Evolutionary conservation across 495 filamentous ascomycete genomes (phyloP).

Genomic region (Aspergillus homomorphus): DNA sequence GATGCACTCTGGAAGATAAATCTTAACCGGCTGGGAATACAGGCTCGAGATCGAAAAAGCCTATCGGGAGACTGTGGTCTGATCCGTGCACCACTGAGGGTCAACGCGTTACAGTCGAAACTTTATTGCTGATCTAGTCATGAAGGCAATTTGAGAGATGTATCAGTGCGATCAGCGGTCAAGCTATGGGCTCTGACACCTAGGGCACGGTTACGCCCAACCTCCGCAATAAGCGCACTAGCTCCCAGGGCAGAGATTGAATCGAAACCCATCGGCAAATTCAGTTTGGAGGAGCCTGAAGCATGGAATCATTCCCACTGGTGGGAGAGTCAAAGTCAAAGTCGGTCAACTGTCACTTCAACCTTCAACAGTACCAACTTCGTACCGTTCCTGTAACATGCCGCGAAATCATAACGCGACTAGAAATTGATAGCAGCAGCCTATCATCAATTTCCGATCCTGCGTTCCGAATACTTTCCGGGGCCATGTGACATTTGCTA

Average conservation of each 20-base stretch:
- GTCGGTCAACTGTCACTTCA: background rate
- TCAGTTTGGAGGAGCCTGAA: conserved; percentile 4
- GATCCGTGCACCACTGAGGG: conserved; percentile 1
- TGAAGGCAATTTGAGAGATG: background rate
- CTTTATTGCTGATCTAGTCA: background rate
- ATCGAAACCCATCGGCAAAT: conserved; percentile 6
- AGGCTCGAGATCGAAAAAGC: background rate
- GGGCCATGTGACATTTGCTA: conserved; percentile 1
- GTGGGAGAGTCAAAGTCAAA: background rate
- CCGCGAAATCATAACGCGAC: background rate
- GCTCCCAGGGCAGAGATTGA: background rate
- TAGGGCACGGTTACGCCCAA: conserved; percentile 3
- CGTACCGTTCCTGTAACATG: background rate
- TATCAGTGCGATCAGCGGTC: conserved; percentile 17
- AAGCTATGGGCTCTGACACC: conserved; percentile 4
- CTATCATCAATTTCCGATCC: conserved; percentile 1
- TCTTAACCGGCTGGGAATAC: background rate
- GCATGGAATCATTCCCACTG: conserved; percentile 20
- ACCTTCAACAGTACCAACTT: background rate
- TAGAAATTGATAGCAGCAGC: background rate
- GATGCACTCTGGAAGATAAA: background rate
- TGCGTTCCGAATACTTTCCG: background rate
- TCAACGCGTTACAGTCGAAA: background rate
- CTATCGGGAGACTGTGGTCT: background rate
- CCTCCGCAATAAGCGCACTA: conserved; percentile 7